phyloP scores from a whole-genome alignment of 768 basidiomycete species.

The Cyclocybe aegerita region DNA sequence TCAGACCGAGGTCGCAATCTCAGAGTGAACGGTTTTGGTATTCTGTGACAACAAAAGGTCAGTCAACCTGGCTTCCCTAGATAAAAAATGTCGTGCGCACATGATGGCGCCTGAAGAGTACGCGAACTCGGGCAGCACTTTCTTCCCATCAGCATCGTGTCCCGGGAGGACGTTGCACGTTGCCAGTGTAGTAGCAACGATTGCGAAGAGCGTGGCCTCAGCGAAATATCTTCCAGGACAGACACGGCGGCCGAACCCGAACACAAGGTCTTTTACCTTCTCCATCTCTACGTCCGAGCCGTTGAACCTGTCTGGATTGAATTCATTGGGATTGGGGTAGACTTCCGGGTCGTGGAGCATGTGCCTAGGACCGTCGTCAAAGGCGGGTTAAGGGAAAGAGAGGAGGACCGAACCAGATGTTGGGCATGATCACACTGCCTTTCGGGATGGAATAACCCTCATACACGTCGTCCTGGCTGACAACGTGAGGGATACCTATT shows the following conservation, averaged over 20 bases:
- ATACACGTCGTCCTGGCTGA: constrained; percentile 19
- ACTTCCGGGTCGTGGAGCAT: constrained; percentile 55
- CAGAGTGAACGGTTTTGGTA: constrained; percentile 14
- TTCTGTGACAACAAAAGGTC: not conserved
- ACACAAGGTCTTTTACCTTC: constrained; percentile 34
- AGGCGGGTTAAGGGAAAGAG: not conserved
- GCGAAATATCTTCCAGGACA: constrained; percentile 41
- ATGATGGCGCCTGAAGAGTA: constrained; percentile 17
- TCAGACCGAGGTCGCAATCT: constrained; percentile 17
- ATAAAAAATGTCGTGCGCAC: constrained; percentile 11
- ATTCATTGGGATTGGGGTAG: constrained; percentile 52
- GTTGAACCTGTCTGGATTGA: constrained; percentile 62
- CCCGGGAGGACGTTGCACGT: constrained; percentile 32
- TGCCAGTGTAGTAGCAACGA: constrained; percentile 29
- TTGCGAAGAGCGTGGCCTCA: constrained; percentile 25
- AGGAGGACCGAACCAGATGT: constrained; percentile 40
- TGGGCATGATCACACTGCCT: constrained; percentile 48
- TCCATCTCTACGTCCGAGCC: constrained; percentile 31
- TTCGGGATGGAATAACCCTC: constrained; percentile 30
- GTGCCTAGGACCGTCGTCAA: constrained; percentile 27
- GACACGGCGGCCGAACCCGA: constrained; percentile 42
- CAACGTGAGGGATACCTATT: constrained; percentile 20
- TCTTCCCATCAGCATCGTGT: constrained; percentile 24
- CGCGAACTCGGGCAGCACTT: constrained; percentile 18
- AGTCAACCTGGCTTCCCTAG: not conserved